Conservation (phyloP, 2,329 filamentous ascomycete species). For the Rachicladosporium sp. region DNA sequence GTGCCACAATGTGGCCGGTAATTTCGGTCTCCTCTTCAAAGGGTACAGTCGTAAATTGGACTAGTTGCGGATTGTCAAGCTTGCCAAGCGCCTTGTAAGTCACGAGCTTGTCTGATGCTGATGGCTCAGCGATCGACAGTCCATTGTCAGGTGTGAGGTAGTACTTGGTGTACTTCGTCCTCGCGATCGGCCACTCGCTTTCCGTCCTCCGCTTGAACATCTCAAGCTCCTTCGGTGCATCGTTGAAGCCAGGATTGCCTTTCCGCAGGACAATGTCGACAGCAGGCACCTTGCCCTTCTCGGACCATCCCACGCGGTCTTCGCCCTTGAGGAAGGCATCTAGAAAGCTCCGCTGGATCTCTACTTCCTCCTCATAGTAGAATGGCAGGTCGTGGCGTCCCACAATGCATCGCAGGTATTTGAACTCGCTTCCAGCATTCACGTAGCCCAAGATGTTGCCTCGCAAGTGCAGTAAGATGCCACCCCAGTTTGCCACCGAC, state of each 20-base stretch:
- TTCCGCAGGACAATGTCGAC: conserved; percentile 52
- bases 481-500: conserved; percentile 59
- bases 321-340: conserved; percentile 60
- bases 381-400: conserved; percentile 62
- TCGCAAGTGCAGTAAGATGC: conserved; percentile 55
- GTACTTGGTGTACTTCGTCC: conserved; percentile 52
- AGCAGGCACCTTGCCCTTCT: conserved; percentile 44
- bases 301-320: conserved; percentile 49
- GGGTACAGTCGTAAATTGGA: conserved; percentile 46
- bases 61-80: conserved; percentile 35
- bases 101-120: conserved; percentile 10
- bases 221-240: conserved; percentile 45
- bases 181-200: conserved; percentile 53
- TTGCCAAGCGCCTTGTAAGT: conserved; percentile 49
- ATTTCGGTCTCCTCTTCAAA: conserved; percentile 56
- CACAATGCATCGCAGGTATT: conserved; percentile 58
- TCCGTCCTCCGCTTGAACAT: conserved; percentile 44
- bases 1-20: conserved; percentile 54
- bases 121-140: conserved; percentile 19
- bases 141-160: conserved; percentile 40
- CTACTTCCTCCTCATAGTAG: conserved; percentile 57
- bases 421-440: conserved; percentile 52
- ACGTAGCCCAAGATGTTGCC: conserved; percentile 56
- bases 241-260: conserved; percentile 55
- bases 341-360: conserved; percentile 54